phyloP scores from a whole-genome alignment of 2,329 filamentous ascomycete species.

The Meredithiella fracta region DNA sequence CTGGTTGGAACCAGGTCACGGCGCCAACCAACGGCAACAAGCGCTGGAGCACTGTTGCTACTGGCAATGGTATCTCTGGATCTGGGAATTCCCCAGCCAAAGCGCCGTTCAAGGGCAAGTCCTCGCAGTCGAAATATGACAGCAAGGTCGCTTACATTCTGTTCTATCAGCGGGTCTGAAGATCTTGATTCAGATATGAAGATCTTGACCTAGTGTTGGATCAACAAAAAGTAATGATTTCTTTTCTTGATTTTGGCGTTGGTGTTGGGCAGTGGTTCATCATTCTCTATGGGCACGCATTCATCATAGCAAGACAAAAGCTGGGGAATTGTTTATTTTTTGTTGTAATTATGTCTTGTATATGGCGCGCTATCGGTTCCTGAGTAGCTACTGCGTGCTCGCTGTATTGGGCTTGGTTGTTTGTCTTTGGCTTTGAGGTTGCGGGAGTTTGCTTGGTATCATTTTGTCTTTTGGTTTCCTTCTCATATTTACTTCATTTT shows the following conservation, averaged over 20 bases:
- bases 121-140: constrained; percentile 56
- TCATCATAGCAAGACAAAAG: constrained; percentile 1
- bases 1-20: constrained; percentile 71
- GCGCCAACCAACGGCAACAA: constrained; percentile 48
- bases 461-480: too few relatives aligned
- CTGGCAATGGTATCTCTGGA: constrained; percentile 28
- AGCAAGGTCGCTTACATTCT: constrained; percentile 95
- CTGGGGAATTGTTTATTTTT: neutral
- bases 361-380: neutral
- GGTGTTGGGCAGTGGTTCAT: constrained; percentile 1
- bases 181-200: neutral
- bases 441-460: too few relatives aligned
- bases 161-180: constrained; percentile 69
- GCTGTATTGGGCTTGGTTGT: too few relatives aligned
- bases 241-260: constrained; percentile 3
- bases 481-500: neutral
- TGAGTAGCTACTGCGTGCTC: neutral
- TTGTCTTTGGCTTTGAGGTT: too few relatives aligned
- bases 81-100: constrained; percentile 21
- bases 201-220: neutral
- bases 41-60: constrained; percentile 49
- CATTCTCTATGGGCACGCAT: neutral
- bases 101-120: constrained; percentile 37
- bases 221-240: neutral
- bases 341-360: neutral